Evolutionary conservation across 805 yeast species (phyloP), one percentile per base, ranked within the genome.

Genomic region (Geotrichum ghanense): DNA sequence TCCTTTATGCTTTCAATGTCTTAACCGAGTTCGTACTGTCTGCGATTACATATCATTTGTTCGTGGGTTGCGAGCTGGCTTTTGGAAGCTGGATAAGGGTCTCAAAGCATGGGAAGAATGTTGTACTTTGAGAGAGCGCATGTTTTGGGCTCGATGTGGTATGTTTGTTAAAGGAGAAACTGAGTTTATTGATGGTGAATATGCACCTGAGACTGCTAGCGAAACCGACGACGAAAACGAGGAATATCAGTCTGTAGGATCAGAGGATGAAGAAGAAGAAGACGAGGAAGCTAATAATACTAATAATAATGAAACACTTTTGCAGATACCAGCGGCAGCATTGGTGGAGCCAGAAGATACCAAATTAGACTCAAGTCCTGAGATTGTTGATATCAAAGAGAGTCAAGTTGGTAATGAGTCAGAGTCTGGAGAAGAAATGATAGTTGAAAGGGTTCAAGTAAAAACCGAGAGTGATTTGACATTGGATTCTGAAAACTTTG

Each of bases 1-100:
- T 57, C 83, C 94, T 14, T 68, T 89, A 26, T 90, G 97, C 60
- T 80, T 81, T 50, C 80, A 78, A 55, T 90, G 97, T 64, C 71
- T 92, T 42, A 70, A 79, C 46, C 80, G 86, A 57, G 71, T 88
- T 44, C 75, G 97, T 56, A 78, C 84, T 48, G 75, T 83, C 1
- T 86, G 96, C 62, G 95, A 89, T 49, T 74, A 86, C 50, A 78
- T 86, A 58, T 83, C 88, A 37, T 81, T 82, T 54, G 62, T 90
- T 52, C 73, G 95, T 55, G 71, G 81, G 22, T 66, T 89, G 37
- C 70, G 73, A 49, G 67, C 71, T 43, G 74, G 75, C 3, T 69
- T 81, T 9, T 82, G 86, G 76, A 75, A 78, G 58, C 60, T 81
- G 40, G 74, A 72, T 42, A 66, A 67, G 41, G 71, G 66, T 40